Conservation (phyloP, 2,329 filamentous ascomycete genomes). For the Cladosporium halotolerans region DNA sequence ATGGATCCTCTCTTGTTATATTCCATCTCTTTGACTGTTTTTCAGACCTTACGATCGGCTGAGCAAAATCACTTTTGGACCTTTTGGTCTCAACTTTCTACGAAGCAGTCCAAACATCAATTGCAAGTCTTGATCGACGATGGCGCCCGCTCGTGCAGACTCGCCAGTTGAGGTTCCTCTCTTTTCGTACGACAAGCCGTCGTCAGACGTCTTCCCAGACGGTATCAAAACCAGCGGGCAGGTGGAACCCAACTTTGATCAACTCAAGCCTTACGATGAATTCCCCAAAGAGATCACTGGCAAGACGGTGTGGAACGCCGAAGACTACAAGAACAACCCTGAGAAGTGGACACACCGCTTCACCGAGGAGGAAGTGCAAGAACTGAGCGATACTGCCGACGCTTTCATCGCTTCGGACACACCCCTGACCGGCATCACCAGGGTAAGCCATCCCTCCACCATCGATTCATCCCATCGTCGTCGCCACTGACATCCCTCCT, state of each 20-base stretch:
- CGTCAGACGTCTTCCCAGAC: constrained; percentile 53
- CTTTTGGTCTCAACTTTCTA: not conserved
- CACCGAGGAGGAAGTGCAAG: constrained; percentile 58
- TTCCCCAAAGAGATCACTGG: constrained; percentile 68
- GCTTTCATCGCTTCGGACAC: constrained; percentile 59
- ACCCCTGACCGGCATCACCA: constrained; percentile 65
- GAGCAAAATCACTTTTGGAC: not conserved
- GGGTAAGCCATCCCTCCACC: constrained; percentile 33
- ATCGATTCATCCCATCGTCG: not conserved
- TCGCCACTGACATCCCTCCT: not conserved
- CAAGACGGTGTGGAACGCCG: constrained; percentile 64
- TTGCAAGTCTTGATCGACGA: not conserved
- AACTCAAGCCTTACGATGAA: constrained; percentile 58
- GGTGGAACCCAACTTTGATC: constrained; percentile 60
- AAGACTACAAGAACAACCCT: constrained; percentile 56
- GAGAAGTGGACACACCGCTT: constrained; percentile 70
- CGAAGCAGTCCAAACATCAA: not conserved
- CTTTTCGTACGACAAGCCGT: constrained; percentile 27
- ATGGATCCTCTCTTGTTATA: not conserved
- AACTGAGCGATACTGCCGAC: constrained; percentile 62
- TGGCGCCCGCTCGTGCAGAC: constrained; percentile 18
- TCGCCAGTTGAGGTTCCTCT: constrained; percentile 15
- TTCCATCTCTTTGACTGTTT: not conserved
- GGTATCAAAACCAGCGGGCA: constrained; percentile 66
- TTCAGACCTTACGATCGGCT: not conserved